phyloP scores from a whole-genome alignment of 495 filamentous ascomycete species.

The Symbiotaphrina buchneri region DNA sequence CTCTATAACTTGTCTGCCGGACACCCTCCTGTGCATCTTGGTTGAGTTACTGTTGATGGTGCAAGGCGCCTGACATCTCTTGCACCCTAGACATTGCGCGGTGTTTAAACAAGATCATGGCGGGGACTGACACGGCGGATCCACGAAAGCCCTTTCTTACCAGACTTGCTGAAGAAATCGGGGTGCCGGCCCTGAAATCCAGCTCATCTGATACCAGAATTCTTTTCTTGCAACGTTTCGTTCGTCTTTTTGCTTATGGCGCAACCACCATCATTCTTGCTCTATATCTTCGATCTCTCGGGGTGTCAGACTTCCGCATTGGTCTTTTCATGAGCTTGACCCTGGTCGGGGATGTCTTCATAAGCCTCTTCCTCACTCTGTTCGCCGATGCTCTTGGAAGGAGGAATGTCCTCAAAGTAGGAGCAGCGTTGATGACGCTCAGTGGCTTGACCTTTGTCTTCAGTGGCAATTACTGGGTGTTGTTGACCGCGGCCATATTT shows the following conservation, averaged over 20 bases:
- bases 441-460: constrained; percentile 48
- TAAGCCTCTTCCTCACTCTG: constrained; percentile 54
- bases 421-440: constrained; percentile 41
- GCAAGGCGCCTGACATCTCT: too few species aligned
- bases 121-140: too few species aligned
- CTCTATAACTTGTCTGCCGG: too few species aligned
- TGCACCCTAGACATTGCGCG: too few species aligned
- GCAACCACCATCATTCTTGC: constrained; percentile 54
- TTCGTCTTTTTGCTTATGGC: constrained; percentile 65
- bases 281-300: constrained; percentile 40
- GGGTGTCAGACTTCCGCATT: constrained; percentile 44
- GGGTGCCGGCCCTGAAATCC: constrained; percentile 23
- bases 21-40: too few species aligned
- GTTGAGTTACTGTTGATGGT: too few species aligned
- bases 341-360: constrained; percentile 52
- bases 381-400: constrained; percentile 55
- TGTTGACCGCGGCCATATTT: constrained; percentile 50
- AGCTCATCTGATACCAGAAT: constrained; percentile 42
- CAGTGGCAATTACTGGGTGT: constrained; percentile 47
- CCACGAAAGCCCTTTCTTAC: too few species aligned
- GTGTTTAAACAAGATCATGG: too few species aligned
- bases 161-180: too few species aligned
- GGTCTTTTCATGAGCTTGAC: constrained; percentile 82
- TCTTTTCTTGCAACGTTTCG: constrained; percentile 49
- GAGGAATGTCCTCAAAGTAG: constrained; percentile 40